Evolutionary conservation across 208 protist genomes (phyloP), one percentile per base, ranked within the genome.

Genomic region (Leishmania tropica): DNA sequence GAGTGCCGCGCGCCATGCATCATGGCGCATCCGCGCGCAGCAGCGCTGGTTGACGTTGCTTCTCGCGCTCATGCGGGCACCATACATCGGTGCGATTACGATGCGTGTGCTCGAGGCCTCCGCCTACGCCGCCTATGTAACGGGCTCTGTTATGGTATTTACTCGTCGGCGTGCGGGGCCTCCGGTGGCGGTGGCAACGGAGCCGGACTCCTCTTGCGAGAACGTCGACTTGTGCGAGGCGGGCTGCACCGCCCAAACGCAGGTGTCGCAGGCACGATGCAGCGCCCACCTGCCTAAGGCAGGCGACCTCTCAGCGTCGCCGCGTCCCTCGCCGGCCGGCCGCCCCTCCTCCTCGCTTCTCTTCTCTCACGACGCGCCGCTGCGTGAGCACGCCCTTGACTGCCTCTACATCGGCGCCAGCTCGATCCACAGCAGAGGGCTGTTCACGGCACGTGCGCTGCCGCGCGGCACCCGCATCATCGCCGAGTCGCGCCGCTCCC

Each of bases 401-500:
- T 88, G 87, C 68, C 51, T 96, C n/a, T 89, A 90, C 77, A 83
- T 96, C 5, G 91, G 91, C n/a, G 56, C 37, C 15, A 96, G 93
- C 72, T n/a, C 40, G 37, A 94, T 96, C 62, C 93, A 96, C 68
- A 88, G 90, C 54, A 88, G 93, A 47, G 93, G 93, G 2, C 80
- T 96, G 62, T 91, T 96, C 77, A 93, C 91, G 0, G 17, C 72
- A 15, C 47, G 45, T 6, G 75, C 75, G 1, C 80, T 96, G 17
- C 81, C 81, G 24, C 81, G 84, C 19, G 93, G 93, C 74, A 94
- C 93, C 6, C 89, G 90, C 78, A 79, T 96, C 71, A 77, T 96
- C 45, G 84, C 86, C 21, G 86, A 88, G 62, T 82, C 88, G 19
- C 89, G 86, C 17, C 90, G 88, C 79, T 87, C 85, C 13, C 92